Evolutionary conservation across 1,284 basidiomycete species (phyloP).

Genomic region (Ustilago trichophora): DNA sequence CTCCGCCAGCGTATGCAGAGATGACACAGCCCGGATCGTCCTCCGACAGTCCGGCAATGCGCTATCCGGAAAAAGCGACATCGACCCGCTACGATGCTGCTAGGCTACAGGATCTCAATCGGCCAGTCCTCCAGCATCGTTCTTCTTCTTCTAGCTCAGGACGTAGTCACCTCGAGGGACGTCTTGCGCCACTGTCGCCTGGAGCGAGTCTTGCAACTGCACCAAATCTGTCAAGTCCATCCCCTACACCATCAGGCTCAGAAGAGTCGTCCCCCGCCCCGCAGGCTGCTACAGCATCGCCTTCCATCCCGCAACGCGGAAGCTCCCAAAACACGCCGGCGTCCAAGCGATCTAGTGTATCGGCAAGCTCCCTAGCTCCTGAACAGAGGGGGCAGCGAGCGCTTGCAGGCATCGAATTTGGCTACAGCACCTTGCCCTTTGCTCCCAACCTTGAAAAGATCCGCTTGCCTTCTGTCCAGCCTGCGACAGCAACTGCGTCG

Average conservation of each 20-base stretch:
- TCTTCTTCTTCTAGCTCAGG: conserved; percentile 26
- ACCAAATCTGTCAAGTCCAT: neutral
- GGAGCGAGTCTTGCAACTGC: neutral
- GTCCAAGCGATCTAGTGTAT: conserved; percentile 10
- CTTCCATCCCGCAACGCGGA: conserved; percentile 14
- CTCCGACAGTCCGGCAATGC: too few relatives aligned
- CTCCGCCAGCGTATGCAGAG: conserved; percentile 26
- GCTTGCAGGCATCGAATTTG: conserved; percentile 50
- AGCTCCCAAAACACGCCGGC: conserved; percentile 14
- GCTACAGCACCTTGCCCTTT: conserved; percentile 45
- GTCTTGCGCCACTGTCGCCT: neutral
- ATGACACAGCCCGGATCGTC: conserved; percentile 1
- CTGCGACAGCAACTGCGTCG: neutral
- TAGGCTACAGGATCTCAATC: conserved; percentile 5
- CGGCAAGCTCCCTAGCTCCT: neutral
- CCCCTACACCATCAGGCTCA: neutral
- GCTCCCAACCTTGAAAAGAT: conserved; percentile 30
- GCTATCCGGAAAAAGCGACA: conserved; percentile 4
- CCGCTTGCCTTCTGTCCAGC: conserved; percentile 3
- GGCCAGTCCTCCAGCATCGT: conserved; percentile 17
- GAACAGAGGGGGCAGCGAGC: conserved; percentile 33
- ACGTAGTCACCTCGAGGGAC: conserved; percentile 4
- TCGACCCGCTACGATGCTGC: conserved; percentile 5
- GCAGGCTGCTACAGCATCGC: neutral
- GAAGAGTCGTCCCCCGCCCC: conserved; percentile 1